These are phyloP conservation scores for Phyllosticta citrichinensis DNA, from an alignment of 2,329 filamentous ascomycete species.

Conservation along the genomic window DNA sequence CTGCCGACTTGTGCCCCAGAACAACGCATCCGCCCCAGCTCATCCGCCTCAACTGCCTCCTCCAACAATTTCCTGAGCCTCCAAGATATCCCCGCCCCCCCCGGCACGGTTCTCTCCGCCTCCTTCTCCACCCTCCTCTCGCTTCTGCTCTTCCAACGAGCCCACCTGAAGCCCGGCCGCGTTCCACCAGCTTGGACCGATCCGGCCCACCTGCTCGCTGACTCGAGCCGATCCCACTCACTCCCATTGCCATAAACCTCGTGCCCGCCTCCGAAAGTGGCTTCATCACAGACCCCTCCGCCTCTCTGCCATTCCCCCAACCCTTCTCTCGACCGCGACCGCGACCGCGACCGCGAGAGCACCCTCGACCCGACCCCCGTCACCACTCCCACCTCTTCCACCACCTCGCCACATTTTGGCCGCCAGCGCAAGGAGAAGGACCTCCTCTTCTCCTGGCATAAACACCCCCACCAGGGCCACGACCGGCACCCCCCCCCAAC, in stretches of 20 bases:
- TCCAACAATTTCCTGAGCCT: not conserved
- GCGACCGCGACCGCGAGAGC: slow-evolving; percentile 10
- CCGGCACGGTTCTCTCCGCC: not conserved
- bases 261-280: slow-evolving; percentile 6
- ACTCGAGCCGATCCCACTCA: slow-evolving; percentile 10
- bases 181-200: slow-evolving; percentile 10
- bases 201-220: slow-evolving; percentile 8
- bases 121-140: not conserved
- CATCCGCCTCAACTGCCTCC: not conserved
- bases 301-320: slow-evolving; percentile 13
- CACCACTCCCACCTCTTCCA: slow-evolving; percentile 13
- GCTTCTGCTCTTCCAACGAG: not conserved
- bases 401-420: slow-evolving; percentile 25
- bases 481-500: slow-evolving; percentile 19
- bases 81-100: not conserved
- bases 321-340: slow-evolving; percentile 12
- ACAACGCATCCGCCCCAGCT: not conserved
- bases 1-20: not conserved
- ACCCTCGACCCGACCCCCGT: slow-evolving; percentile 10
- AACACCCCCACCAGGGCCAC: slow-evolving; percentile 23
- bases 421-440: slow-evolving; percentile 34
- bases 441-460: slow-evolving; percentile 36
- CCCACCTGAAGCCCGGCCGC: not conserved
- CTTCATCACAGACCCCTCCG: slow-evolving; percentile 12
- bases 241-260: slow-evolving; percentile 10